Evolutionary conservation across 805 yeast species (phyloP).

Genomic region (Saccharomycopsis malanga): DNA sequence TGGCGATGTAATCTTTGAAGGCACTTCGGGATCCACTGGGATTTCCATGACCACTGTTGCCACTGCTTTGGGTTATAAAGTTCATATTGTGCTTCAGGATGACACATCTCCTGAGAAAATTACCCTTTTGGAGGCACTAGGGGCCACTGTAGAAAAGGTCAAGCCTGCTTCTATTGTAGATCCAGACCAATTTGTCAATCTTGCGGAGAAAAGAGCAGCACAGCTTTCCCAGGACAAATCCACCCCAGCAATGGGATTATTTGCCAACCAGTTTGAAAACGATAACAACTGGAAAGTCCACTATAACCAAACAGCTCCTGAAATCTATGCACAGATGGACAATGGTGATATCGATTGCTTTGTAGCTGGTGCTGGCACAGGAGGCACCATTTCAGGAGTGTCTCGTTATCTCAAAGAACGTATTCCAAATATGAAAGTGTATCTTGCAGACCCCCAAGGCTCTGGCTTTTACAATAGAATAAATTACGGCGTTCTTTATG

Average conservation of each 20-base stretch:
- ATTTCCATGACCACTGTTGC: conserved; percentile 89
- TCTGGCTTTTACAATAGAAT: conserved; percentile 83
- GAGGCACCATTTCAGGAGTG: conserved; percentile 95
- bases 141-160: conserved; percentile 79
- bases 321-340: conserved; percentile 68
- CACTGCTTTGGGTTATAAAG: conserved; percentile 77
- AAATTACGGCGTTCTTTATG: conserved; percentile 91
- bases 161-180: conserved; percentile 95
- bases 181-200: conserved; percentile 85
- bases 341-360: conserved; percentile 58
- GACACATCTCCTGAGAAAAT: conserved; percentile 86
- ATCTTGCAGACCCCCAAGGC: conserved; percentile 94
- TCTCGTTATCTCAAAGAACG: conserved; percentile 60
- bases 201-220: conserved; percentile 66
- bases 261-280: conserved; percentile 95
- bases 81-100: conserved; percentile 92
- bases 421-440: conserved; percentile 36
- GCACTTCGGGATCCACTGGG: conserved; percentile 96
- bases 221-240: conserved; percentile 33
- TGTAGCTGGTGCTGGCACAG: conserved; percentile 93
- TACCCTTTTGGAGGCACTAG: conserved; percentile 60
- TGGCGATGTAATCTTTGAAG: conserved; percentile 82
- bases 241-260: conserved; percentile 51
- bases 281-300: conserved; percentile 86
- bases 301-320: conserved; percentile 84